Base-by-base conservation (phyloP, 108 stramenopile genomes). In the Fragilaria crotonensis region DNA sequence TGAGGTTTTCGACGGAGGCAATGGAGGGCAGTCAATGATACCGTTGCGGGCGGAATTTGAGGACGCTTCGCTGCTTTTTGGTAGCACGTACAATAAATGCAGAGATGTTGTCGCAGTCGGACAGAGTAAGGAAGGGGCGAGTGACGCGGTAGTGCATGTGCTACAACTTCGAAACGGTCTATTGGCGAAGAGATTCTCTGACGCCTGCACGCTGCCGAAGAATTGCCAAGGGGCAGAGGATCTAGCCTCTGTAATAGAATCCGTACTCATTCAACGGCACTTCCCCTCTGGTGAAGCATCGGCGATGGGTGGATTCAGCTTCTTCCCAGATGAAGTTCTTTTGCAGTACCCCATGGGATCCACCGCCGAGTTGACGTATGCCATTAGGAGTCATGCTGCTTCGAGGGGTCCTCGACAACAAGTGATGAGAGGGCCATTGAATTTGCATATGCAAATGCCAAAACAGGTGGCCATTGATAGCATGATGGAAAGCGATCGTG, bases 321-420 rank as follows among this genome's bases (percentile, higher is more conserved):
- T 75, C 49, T 81, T 85, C 48, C 84, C 80, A 5, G 54, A 70
- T 22, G 69, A 85, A 29, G 47, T 81, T 33, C 54, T 81, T 19
- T 47, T 64, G n/a, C 66, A 79, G 51, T 54, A 79, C 60, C 64
- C 55, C n/a, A 2, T 68, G 26, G 4, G 29, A 14, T 66, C 66
- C 47, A 20, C 57, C 9, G 57, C 47, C 26, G 64, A 41, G 1
- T 52, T 82, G 41, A 63, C 62, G 33, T 27, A 54, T 23, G 60
- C 57, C 3, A 72, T 82, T 19, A 49, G 52, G 29, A 25, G 28
- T 3, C 44, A 64, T 25, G 59, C 54, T 4, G 36, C 64, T 0
- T 44, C 64, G 21, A 47, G 65, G 9, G 83, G 83, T 21, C 18
- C 60, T 18, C 61, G 73, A n/a, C 54, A 57, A 31, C 66, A 64